These are phyloP conservation scores for Penicillium turbatum DNA, from an alignment of 495 filamentous ascomycete genomes.

Conservation along the genomic window DNA sequence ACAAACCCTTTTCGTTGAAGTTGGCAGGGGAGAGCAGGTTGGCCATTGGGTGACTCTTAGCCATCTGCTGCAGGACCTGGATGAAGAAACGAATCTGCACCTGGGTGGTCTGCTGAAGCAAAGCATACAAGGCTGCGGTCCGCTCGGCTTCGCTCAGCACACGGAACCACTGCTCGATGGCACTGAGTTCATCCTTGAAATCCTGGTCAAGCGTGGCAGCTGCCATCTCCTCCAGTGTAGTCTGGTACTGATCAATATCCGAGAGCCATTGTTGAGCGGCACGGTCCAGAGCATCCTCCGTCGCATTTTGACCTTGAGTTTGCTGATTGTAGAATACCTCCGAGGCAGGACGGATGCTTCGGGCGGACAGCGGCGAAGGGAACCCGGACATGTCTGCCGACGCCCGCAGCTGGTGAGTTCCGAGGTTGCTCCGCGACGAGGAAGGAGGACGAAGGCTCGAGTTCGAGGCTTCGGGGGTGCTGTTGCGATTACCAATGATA, in stretches of 20 bases:
- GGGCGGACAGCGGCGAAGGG: conserved; percentile 68
- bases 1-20: conserved; percentile 85
- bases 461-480: conserved; percentile 85
- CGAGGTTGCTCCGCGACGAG: conserved; percentile 65
- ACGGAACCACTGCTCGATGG: conserved; percentile 99
- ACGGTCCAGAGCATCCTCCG: conserved; percentile 86
- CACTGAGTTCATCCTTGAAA: conserved; percentile 97
- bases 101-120: conserved; percentile 96
- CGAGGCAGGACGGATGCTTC: conserved; percentile 85
- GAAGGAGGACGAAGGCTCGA: conserved; percentile 89
- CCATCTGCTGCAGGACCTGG: conserved; percentile 97
- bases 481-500: conserved; percentile 88
- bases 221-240: conserved; percentile 96
- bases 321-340: conserved; percentile 84
- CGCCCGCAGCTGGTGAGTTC: conserved; percentile 83
- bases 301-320: conserved; percentile 57
- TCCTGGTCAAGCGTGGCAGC: conserved; percentile 96
- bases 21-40: conserved; percentile 92
- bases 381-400: conserved; percentile 96
- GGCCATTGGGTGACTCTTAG: conserved; percentile 95
- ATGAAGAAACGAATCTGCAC: conserved; percentile 99
- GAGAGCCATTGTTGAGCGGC: conserved; percentile 97
- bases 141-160: conserved; percentile 95
- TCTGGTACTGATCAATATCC: conserved; percentile 98
- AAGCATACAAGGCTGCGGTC: conserved; percentile 89